Evolutionary conservation across 2,329 filamentous ascomycete genomes (phyloP), one percentile per base, ranked within the genome.

Genomic region (Tolypocladium paradoxum): DNA sequence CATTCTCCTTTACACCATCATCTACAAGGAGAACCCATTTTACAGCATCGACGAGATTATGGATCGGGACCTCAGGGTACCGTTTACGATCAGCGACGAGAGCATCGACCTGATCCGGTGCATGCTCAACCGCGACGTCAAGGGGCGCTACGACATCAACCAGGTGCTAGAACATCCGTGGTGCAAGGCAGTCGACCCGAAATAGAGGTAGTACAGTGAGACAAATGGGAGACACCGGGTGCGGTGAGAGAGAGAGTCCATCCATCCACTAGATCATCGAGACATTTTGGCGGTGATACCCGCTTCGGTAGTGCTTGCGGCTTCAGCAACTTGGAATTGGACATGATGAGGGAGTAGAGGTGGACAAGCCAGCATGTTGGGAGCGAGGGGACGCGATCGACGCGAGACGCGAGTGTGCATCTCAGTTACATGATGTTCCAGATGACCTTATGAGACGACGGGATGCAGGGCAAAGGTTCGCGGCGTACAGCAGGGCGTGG

Each of bases 41-140:
- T 97, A 97, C 78, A 95, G 88, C 70, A 93, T 97, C 64, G 93
- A 99, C 69, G 93, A 99, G 75, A 99, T 99, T 65, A 95, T 97
- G 82, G 93, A 99, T 68, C 91, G 92, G 64, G 92, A 96, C 62
- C 76, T 99, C 55, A 83, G 93, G 48, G 85, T 99, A 31, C 93
- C 93, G 0, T 96, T 88, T 67, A 81, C 87, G 35, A 83, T 92
- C 73, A 90, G 89, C 68, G 90, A 96, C 58, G 87, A 91, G 60
- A 96, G 90, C 68, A 95, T 99, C 60, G 87, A 96, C 62, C 76
- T 99, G 51, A 87, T 99, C 57, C 83, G 90, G 43, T 78, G 84
- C 65, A 97, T 99, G 93, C 82, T 99, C 31, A 84, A 97, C 67
- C 84, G 93, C 38, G 87, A 97, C 66, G 88, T 97, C 11, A 82